Conservation (phyloP, 1,284 basidiomycete species). For the Cutaneotrichosporon sp. region DNA sequence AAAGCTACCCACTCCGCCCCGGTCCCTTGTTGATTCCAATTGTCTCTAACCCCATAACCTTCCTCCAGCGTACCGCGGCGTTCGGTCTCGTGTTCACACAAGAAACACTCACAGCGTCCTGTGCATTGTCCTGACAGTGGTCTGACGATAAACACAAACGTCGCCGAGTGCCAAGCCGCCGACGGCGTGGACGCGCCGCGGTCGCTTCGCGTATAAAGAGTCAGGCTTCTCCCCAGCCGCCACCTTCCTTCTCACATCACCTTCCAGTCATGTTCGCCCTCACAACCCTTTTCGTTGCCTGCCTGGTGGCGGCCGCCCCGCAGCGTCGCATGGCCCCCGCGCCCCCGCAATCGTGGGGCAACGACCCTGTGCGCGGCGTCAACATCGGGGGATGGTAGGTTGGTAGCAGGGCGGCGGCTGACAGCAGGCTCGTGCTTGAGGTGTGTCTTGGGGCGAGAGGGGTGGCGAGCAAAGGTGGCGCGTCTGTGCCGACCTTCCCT, state of each 20-base stretch:
- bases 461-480: background rate
- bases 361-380: slow-evolving; percentile 47
- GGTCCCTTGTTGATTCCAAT: too few species aligned
- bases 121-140: background rate
- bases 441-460: slow-evolving; percentile 22
- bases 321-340: background rate
- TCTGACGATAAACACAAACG: background rate
- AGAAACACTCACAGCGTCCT: background rate
- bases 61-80: background rate
- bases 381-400: slow-evolving; percentile 53
- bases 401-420: background rate
- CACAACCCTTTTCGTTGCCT: background rate
- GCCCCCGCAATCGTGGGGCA: slow-evolving; percentile 36
- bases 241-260: background rate
- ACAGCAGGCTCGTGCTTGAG: slow-evolving; percentile 45
- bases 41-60: background rate
- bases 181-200: background rate
- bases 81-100: background rate
- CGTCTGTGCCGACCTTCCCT: background rate
- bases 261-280: background rate
- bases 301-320: background rate
- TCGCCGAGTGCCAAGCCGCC: background rate
- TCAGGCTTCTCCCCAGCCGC: background rate
- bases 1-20: too few species aligned
- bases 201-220: background rate